These are phyloP conservation scores for Laetiporus sulphureus DNA, from an alignment of 1,284 basidiomycete genomes.

Conservation along the genomic window DNA sequence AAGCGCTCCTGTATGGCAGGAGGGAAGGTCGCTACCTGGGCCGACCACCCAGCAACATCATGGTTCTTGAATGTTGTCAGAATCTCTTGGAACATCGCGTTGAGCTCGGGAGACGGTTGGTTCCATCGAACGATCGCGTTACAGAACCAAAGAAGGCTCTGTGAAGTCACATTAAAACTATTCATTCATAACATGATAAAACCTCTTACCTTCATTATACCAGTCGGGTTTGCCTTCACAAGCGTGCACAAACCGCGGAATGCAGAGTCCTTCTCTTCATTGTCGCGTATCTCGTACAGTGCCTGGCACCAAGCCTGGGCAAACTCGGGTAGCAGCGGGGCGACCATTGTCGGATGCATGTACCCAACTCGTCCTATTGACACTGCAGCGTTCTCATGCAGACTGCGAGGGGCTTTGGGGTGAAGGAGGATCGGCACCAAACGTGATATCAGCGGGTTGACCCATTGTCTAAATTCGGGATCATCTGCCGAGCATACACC, in stretches of 20 bases:
- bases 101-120: conserved; percentile 81
- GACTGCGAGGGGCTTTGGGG: conserved; percentile 86
- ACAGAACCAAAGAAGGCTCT: conserved; percentile 93
- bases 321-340: conserved; percentile 87
- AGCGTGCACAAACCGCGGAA: conserved; percentile 97
- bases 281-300: conserved; percentile 97
- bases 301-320: conserved; percentile 97
- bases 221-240: conserved; percentile 89
- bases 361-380: conserved; percentile 97
- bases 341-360: conserved; percentile 85
- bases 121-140: conserved; percentile 96
- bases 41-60: conserved; percentile 71
- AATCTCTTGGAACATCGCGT: conserved; percentile 85
- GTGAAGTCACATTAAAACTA: conserved; percentile 5
- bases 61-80: conserved; percentile 82
- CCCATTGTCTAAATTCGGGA: conserved; percentile 84
- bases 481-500: conserved; percentile 43
- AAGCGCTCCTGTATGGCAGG: conserved; percentile 74
- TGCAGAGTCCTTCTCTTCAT: conserved; percentile 99
- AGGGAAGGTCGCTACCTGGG: conserved; percentile 72
- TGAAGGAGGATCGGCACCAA: conserved; percentile 91
- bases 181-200: neutral
- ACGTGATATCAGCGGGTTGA: conserved; percentile 79
- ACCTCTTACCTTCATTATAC: conserved; percentile 69
- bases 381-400: conserved; percentile 98